Evolutionary conservation across 2,329 filamentous ascomycete genomes (phyloP).

Genomic region (Xylaria sp.): DNA sequence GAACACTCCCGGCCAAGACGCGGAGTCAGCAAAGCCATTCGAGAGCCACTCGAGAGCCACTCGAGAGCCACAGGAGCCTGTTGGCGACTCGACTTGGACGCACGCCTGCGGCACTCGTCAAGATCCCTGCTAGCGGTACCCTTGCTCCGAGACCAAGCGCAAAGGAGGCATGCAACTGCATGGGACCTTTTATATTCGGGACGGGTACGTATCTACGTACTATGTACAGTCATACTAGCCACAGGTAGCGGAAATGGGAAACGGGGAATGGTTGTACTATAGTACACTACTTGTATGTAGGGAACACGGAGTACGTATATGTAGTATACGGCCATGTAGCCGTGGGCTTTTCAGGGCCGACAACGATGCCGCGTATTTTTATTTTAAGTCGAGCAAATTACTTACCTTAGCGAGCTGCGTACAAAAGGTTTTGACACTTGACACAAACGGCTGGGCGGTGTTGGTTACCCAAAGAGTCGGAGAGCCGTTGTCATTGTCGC

Average conservation of each 20-base stretch:
- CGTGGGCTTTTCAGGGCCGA: too few relatives aligned
- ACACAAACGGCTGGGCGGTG: not conserved
- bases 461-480: too few relatives aligned
- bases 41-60: conserved; percentile 10
- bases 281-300: not conserved
- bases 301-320: not conserved
- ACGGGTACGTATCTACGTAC: conserved; percentile 33
- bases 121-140: conserved; percentile 37
- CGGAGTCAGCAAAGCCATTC: conserved; percentile 38
- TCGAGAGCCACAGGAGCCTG: conserved; percentile 2
- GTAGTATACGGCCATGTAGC: too few relatives aligned
- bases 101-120: conserved; percentile 37
- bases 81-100: conserved; percentile 30
- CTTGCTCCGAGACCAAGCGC: conserved; percentile 33
- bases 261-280: too few relatives aligned
- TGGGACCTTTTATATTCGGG: conserved; percentile 45
- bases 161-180: conserved; percentile 41
- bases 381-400: too few relatives aligned
- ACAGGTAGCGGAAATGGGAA: too few relatives aligned
- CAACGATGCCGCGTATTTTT: too few relatives aligned
- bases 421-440: not conserved
- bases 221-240: conserved; percentile 10
- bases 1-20: conserved; percentile 36
- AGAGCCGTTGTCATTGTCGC: too few relatives aligned
- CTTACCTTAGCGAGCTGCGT: too few relatives aligned